Evolutionary conservation across 2,329 filamentous ascomycete species (phyloP).

Genomic region (Rhynchosporium agropyri): DNA sequence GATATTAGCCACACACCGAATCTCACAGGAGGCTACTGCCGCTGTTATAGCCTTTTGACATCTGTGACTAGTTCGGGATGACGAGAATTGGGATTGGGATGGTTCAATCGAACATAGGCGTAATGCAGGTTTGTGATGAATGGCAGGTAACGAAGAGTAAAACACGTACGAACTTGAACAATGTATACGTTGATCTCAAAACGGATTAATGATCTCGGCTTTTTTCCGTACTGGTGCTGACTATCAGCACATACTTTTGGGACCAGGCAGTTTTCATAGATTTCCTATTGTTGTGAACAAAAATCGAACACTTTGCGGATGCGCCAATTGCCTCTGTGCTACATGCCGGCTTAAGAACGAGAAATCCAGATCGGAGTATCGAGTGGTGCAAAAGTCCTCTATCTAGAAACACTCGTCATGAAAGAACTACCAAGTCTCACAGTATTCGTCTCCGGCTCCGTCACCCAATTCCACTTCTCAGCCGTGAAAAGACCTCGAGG

Average conservation of each 20-base stretch:
- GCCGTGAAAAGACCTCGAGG: conserved; percentile 59
- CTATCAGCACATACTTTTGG: too few species aligned
- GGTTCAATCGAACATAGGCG: neutral
- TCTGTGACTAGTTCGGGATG: neutral
- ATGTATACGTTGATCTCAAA: neutral
- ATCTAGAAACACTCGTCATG: conserved; percentile 14
- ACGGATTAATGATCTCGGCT: neutral
- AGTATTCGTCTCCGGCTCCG: conserved; percentile 27
- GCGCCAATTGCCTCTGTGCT: too few species aligned
- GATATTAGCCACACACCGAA: too few species aligned
- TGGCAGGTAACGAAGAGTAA: neutral
- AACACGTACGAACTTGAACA: conserved; percentile 1
- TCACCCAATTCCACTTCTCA: conserved; percentile 60
- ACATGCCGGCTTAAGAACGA: too few species aligned
- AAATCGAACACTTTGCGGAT: too few species aligned
- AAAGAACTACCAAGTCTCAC: conserved; percentile 16
- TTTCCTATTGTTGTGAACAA: too few species aligned
- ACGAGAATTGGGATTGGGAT: neutral
- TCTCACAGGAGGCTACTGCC: too few species aligned
- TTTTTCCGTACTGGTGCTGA: too few species aligned
- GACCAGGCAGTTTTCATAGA: too few species aligned
- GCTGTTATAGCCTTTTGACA: neutral
- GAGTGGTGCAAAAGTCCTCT: neutral
- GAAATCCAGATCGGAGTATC: too few species aligned
- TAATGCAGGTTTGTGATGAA: neutral